Evolutionary conservation across 1,284 basidiomycete species (phyloP).

Genomic region (Amylostereum areolatum): DNA sequence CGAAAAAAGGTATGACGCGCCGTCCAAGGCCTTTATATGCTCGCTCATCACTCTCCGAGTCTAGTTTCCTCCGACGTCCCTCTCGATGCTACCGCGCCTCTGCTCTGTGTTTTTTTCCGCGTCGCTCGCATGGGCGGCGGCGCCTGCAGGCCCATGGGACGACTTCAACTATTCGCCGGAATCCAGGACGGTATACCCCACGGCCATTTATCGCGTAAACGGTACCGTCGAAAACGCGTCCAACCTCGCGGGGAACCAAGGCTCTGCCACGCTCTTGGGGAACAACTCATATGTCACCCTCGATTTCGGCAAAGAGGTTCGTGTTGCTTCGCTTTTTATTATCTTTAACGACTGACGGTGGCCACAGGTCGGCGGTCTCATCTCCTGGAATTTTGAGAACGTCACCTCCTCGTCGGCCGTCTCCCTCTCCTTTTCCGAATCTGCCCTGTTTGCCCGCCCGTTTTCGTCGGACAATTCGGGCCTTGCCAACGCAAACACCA

Average conservation of each 20-base stretch:
- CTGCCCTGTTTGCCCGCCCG: slow-evolving; percentile 39
- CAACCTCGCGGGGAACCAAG: slow-evolving; percentile 22
- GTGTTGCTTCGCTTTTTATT: slow-evolving; percentile 1
- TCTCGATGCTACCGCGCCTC: no score
- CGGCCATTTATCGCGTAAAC: slow-evolving; percentile 23
- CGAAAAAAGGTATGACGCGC: no score
- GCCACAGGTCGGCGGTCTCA: slow-evolving; percentile 38
- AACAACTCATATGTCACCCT: slow-evolving; percentile 36
- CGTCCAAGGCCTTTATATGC: no score
- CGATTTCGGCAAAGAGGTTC: slow-evolving; percentile 42
- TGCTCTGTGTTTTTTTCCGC: no score
- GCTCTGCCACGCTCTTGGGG: slow-evolving; percentile 26
- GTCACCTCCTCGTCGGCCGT: slow-evolving; percentile 27
- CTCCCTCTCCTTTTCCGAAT: slow-evolving; percentile 46
- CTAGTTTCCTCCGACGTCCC: no score
- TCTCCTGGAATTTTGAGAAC: slow-evolving; percentile 31
- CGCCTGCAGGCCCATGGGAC: slow-evolving; percentile 41
- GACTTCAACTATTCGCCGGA: slow-evolving; percentile 40
- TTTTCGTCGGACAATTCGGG: slow-evolving; percentile 38
- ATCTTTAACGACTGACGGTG: neutral
- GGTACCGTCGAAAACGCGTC: slow-evolving; percentile 28
- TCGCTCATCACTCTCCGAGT: no score
- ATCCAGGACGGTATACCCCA: slow-evolving; percentile 31
- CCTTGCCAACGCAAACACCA: slow-evolving; percentile 23
- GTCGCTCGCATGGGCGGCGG: slow-evolving; percentile 5